Percentiles rank a stretch among this genome's conserved stretches.
Evolutionary conservation across 1,284 basidiomycete species (phyloP).

Genomic region (Exobasidium cylindrosporum): DNA sequence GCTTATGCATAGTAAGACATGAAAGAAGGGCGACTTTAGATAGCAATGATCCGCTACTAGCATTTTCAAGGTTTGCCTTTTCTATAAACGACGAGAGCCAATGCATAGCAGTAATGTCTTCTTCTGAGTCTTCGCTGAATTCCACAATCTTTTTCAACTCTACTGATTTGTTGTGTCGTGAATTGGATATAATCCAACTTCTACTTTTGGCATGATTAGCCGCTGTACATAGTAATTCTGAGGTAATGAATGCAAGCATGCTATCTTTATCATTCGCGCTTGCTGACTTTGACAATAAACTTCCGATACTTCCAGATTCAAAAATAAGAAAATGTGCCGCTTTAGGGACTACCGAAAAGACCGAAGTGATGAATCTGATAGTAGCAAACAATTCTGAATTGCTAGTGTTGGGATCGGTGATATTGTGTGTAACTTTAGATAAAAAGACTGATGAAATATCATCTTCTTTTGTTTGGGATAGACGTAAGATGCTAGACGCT

Average conservation of each 20-base stretch:
- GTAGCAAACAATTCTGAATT: background rate
- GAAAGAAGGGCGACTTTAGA: conserved; percentile 1
- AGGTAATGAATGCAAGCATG: background rate
- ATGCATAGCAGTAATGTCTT: background rate
- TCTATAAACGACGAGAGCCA: conserved; percentile 5
- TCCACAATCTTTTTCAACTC: conserved; percentile 8
- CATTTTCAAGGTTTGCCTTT: background rate
- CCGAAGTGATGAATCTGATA: background rate
- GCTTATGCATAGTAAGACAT: conserved; percentile 1
- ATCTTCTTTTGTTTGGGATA: background rate
- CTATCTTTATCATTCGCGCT: background rate
- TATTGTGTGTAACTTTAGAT: background rate
- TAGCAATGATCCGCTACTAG: background rate
- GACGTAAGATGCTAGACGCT: background rate
- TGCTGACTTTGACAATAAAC: background rate
- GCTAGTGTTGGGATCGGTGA: background rate
- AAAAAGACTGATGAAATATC: background rate
- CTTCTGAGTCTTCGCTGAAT: background rate
- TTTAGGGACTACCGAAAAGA: background rate
- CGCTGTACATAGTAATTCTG: background rate
- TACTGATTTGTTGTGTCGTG: background rate
- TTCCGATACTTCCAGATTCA: background rate
- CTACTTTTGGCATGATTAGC: background rate
- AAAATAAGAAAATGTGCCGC: background rate
- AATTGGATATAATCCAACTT: background rate